Evolutionary conservation across 148 eudicot species (phyloP).

Genomic region (Limonium bicolor): DNA sequence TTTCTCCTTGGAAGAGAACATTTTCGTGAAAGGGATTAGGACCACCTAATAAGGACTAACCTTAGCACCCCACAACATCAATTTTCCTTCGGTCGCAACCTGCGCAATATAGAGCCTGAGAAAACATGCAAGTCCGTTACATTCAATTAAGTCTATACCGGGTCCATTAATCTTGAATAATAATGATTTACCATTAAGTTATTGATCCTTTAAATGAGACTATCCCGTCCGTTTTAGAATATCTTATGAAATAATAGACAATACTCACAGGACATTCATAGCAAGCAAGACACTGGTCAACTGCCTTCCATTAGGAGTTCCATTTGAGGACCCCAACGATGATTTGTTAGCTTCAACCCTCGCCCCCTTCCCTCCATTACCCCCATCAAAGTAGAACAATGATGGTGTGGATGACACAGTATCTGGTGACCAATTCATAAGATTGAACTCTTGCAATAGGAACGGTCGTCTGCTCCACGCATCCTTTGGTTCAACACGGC

Average conservation of each 20-base stretch:
- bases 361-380: constrained; percentile 15
- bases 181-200: not conserved
- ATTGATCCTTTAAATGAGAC: not conserved
- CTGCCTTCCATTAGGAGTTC: constrained; percentile 23
- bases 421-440: constrained; percentile 32
- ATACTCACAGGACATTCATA: constrained; percentile 61
- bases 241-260: not conserved
- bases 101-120: constrained; percentile 58
- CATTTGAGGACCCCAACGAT: constrained; percentile 15
- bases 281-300: constrained; percentile 54
- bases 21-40: no score
- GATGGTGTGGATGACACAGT: constrained; percentile 20
- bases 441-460: constrained; percentile 20
- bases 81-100: constrained; percentile 42
- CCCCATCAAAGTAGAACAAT: constrained; percentile 36
- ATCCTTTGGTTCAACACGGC: constrained; percentile 18
- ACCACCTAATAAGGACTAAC: constrained; percentile 39
- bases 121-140: not conserved
- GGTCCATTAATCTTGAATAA: not conserved
- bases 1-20: no score
- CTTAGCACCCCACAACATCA: constrained; percentile 78
- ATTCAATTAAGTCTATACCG: not conserved
- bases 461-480: constrained; percentile 17
- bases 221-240: no score
- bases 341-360: constrained; percentile 16